Evolutionary conservation across 1,284 basidiomycete genomes (phyloP).

Genomic region (Tilletia setariae): DNA sequence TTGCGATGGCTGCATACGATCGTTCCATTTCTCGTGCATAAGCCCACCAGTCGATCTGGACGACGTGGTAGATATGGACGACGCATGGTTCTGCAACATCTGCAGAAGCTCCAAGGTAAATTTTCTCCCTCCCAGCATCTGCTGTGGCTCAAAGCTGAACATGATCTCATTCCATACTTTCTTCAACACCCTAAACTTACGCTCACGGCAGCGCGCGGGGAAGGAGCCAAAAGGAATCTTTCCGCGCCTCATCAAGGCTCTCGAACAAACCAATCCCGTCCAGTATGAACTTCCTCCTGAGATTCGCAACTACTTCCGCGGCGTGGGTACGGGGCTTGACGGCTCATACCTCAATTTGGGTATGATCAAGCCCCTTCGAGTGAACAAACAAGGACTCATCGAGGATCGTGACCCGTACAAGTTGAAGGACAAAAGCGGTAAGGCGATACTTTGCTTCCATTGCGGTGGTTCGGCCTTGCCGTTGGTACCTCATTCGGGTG

Average conservation of each 20-base stretch:
- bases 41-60: conserved; percentile 86
- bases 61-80: conserved; percentile 72
- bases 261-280: conserved; percentile 67
- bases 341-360: conserved; percentile 65
- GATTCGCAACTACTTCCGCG: conserved; percentile 78
- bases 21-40: conserved; percentile 93
- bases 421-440: conserved; percentile 77
- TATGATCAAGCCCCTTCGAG: conserved; percentile 54
- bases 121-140: not conserved
- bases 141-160: not conserved
- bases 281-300: conserved; percentile 88
- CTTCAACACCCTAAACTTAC: not conserved
- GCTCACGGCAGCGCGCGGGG: conserved; percentile 3
- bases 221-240: conserved; percentile 44
- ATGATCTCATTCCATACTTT: not conserved
- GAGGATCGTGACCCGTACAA: conserved; percentile 89
- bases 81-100: conserved; percentile 87
- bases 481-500: conserved; percentile 56
- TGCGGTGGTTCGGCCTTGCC: conserved; percentile 74
- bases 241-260: conserved; percentile 65
- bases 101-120: conserved; percentile 57
- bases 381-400: conserved; percentile 78
- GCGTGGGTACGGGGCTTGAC: conserved; percentile 56
- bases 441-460: conserved; percentile 78
- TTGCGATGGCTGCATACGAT: conserved; percentile 92